Evolutionary conservation across 164 flowering plant genomes (phyloP), one percentile per base, ranked within the genome.

Genomic region (Aristolochia fimbriata): DNA sequence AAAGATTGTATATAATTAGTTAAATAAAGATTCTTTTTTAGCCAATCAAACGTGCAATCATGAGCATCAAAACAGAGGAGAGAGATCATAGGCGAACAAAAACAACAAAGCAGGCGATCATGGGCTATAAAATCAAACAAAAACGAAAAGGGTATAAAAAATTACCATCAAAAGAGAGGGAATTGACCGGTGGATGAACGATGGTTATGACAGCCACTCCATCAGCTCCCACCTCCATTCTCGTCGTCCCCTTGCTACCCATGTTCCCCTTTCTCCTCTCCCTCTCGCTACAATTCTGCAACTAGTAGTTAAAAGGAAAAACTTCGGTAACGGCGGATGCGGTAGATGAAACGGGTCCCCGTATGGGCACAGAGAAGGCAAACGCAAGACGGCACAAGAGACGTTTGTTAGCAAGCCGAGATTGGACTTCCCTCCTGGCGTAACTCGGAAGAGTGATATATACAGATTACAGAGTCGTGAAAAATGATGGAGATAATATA

Each of bases 201-300:
- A 77, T 62, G 49, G 81, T 70, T 31, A 77, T 71, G 55, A 77
- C 46, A 13, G 78, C 81, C 43, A 77, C 78, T 11, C 78, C 81
- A 53, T 77, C 81, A 14, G 76, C 62, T 66, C 90, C 90, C 11
- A 84, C 94, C 53, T 81, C 86, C 73, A 83, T 55, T 1, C 62
- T 69, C 11, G 82, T 77, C 50, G 76, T 78, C 54, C 81, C 84
- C 58, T 74, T 61, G 51, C 69, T 73, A 11, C 70, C 74, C 75
- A 76, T 71, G 20, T 22, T 52, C 21, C 25, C 22, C 16, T 37
- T 10, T 37, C 43, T 37, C 43, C 43, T 37, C 43, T 6, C 43
- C 43, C 43, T 37, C 9, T 37, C 43, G 43, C 43, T 37, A 37
- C 43, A 37, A 10, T 37, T 37, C 43, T 37, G 43, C 43, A 3